These are phyloP conservation scores for Penicillium psychrosexuale DNA, from an alignment of 2,329 filamentous ascomycete species.

Conservation along the genomic window DNA sequence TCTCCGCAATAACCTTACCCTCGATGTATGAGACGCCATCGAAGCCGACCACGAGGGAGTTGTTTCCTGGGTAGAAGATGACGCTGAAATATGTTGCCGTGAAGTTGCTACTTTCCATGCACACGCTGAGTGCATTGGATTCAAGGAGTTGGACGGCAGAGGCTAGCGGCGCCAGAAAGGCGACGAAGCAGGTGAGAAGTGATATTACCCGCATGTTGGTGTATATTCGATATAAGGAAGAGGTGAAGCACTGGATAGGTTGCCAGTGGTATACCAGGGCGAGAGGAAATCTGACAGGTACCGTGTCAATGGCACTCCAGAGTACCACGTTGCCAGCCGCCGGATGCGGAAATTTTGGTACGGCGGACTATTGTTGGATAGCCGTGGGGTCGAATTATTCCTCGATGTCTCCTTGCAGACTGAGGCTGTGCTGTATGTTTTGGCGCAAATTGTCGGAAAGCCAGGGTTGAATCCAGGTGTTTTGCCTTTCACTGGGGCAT, in stretches of 20 bases:
- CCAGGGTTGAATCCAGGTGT: background rate
- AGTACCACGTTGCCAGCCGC: constrained; percentile 34
- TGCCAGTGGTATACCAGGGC: constrained; percentile 13
- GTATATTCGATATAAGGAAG: constrained; percentile 6
- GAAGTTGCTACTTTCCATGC: constrained; percentile 80
- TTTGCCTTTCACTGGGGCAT: constrained; percentile 11
- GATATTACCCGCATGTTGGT: constrained; percentile 36
- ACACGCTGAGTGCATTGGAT: constrained; percentile 80
- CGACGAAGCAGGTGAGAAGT: constrained; percentile 36
- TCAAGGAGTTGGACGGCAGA: constrained; percentile 67
- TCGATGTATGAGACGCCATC: constrained; percentile 79
- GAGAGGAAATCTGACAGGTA: constrained; percentile 12
- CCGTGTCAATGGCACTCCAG: constrained; percentile 27
- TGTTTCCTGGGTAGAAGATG: constrained; percentile 62
- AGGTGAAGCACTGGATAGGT: constrained; percentile 2
- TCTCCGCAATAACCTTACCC: constrained; percentile 74
- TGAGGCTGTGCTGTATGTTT: constrained; percentile 4
- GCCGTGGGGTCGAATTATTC: constrained; percentile 9
- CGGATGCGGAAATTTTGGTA: constrained; percentile 34
- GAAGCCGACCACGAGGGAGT: constrained; percentile 69
- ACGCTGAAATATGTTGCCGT: constrained; percentile 87
- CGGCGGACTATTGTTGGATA: constrained; percentile 12
- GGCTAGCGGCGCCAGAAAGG: constrained; percentile 48
- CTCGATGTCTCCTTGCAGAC: constrained; percentile 3
- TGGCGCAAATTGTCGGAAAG: background rate